Conservation (phyloP, 2,329 filamentous ascomycete species). For the Ophiostoma ips region DNA sequence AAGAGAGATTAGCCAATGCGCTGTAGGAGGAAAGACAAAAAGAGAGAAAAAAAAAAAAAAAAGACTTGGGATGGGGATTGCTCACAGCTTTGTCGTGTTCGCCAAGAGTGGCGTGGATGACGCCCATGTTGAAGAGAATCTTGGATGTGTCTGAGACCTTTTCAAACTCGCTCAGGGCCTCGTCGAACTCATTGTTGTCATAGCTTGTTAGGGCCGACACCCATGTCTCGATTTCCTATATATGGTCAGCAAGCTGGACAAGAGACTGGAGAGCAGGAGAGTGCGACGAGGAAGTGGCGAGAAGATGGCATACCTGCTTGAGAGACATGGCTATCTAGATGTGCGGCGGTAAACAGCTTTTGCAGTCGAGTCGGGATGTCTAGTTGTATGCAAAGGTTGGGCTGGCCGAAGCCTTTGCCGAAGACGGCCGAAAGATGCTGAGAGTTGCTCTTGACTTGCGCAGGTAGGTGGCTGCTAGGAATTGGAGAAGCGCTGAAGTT, state of each 20-base stretch:
- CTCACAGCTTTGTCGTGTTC: constrained; percentile 91
- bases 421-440: too few species aligned
- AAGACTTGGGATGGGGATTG: constrained; percentile 13
- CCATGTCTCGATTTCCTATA: constrained; percentile 96
- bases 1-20: neutral
- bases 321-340: constrained; percentile 23
- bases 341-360: too few species aligned
- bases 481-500: too few species aligned
- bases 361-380: too few species aligned
- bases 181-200: constrained; percentile 95
- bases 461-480: too few species aligned
- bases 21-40: too few species aligned
- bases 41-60: neutral
- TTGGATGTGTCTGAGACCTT: constrained; percentile 90
- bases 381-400: too few species aligned
- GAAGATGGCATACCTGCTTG: constrained; percentile 23
- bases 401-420: too few species aligned
- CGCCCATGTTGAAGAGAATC: constrained; percentile 96
- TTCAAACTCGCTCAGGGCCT: constrained; percentile 70
- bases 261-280: neutral
- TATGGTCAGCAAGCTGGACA: neutral
- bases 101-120: constrained; percentile 91
- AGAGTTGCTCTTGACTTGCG: too few species aligned
- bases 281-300: neutral
- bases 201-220: constrained; percentile 81